A percentile compares a stretch with the other conserved stretches of the same genome.
These are phyloP conservation scores for Prototheca wickerhamii DNA, from an alignment of 163 green algal genomes.

Conservation along the genomic window DNA sequence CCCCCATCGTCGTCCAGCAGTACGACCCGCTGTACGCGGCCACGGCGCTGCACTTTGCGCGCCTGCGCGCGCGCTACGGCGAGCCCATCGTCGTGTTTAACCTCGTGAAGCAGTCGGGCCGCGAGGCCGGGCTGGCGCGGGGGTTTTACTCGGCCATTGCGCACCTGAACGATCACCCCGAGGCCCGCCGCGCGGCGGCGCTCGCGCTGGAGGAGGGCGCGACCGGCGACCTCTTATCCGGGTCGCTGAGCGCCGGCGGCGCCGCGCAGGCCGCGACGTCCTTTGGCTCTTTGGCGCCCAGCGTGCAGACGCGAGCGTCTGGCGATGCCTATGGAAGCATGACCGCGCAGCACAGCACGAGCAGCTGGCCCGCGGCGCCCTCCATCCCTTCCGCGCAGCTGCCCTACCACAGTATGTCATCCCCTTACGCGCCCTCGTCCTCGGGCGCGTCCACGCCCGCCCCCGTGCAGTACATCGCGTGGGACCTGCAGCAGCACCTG, in stretches of 20 bases:
- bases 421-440: no score
- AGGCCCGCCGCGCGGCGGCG: no score
- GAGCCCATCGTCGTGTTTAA: conserved; percentile 77
- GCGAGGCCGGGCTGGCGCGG: conserved; percentile 69
- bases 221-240: conserved; percentile 30
- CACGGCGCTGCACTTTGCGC: conserved; percentile 56
- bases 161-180: conserved; percentile 10
- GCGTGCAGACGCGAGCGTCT: no score
- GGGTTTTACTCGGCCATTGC: conserved; percentile 65
- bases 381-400: no score
- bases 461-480: conserved; percentile 54
- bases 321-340: no score
- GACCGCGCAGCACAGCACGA: no score
- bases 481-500: conserved; percentile 59
- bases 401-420: no score
- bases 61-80: conserved; percentile 58
- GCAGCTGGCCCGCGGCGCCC: no score
- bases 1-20: conserved; percentile 79
- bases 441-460: conserved; percentile 6
- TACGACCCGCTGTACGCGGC: conserved; percentile 81
- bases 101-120: conserved; percentile 69
- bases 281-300: no score
- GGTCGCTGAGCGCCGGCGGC: no score
- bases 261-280: no score
- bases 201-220: conserved; percentile 41